These are phyloP conservation scores for Sicyos edulis DNA, from an alignment of 306 rosid species.

Conservation along the genomic window DNA sequence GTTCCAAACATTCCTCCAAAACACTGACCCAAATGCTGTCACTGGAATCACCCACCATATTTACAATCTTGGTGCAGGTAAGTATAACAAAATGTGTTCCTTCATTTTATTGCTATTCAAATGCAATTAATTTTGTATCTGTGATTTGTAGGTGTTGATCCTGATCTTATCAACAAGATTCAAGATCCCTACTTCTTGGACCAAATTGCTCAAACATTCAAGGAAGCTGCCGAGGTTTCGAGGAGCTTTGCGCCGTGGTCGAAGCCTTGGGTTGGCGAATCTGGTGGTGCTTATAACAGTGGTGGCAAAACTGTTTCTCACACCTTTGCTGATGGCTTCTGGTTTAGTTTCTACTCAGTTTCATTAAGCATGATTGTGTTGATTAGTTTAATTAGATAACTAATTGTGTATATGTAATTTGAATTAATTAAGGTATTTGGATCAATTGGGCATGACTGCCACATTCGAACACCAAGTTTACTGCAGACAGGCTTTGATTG, in stretches of 20 bases:
- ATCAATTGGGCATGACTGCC: constrained; percentile 60
- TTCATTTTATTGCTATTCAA: too few species aligned
- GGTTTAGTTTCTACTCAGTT: constrained; percentile 25
- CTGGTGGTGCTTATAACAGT: constrained; percentile 74
- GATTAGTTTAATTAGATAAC: background rate
- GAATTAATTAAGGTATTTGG: constrained; percentile 44
- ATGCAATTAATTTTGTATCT: too few species aligned
- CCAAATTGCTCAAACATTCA: constrained; percentile 35
- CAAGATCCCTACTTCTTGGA: constrained; percentile 48
- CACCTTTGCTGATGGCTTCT: constrained; percentile 55
- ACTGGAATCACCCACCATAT: constrained; percentile 59
- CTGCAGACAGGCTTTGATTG: constrained; percentile 56
- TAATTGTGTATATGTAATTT: background rate
- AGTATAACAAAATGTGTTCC: background rate
- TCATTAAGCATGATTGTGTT: background rate
- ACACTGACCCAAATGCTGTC: constrained; percentile 38
- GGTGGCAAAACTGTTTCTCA: constrained; percentile 60
- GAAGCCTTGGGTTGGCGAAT: constrained; percentile 65
- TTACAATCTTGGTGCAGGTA: constrained; percentile 73
- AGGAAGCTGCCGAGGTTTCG: constrained; percentile 24
- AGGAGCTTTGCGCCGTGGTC: constrained; percentile 33
- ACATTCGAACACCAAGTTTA: constrained; percentile 46
- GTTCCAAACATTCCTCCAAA: constrained; percentile 44
- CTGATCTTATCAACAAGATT: constrained; percentile 36
- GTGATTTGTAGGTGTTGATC: constrained; percentile 39